phyloP scores from a whole-genome alignment of 805 yeast species.

The Metschnikowia henanensis region DNA sequence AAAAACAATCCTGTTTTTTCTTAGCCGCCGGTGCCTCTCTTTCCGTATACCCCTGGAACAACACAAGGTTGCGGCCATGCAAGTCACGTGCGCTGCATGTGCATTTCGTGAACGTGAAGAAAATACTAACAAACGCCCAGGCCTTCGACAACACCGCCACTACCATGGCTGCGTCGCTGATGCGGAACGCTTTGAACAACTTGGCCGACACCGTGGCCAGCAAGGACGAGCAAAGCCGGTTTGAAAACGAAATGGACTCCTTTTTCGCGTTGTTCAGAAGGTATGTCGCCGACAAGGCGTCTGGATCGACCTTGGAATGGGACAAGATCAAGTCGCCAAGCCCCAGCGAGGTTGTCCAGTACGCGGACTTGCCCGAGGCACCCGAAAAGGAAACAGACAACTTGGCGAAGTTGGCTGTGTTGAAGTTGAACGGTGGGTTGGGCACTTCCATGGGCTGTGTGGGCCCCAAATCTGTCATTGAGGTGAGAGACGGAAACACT shows the following conservation, averaged over 20 bases:
- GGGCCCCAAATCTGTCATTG: conserved; percentile 97
- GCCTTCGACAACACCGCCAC: conserved; percentile 96
- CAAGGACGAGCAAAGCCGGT: conserved; percentile 48
- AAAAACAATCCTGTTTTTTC: no score
- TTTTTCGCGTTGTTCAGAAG: conserved; percentile 93
- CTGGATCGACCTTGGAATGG: conserved; percentile 87
- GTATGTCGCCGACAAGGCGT: conserved; percentile 85
- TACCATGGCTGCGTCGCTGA: conserved; percentile 94
- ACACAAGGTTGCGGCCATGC: no score
- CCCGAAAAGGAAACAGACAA: conserved; percentile 35
- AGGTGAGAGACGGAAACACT: conserved; percentile 98
- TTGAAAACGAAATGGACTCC: conserved; percentile 92
- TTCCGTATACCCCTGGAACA: no score
- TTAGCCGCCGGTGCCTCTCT: background rate
- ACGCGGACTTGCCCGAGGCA: conserved; percentile 45
- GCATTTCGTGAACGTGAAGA: no score
- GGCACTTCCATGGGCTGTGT: conserved; percentile 99
- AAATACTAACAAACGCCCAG: conserved; percentile 29
- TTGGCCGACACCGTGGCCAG: conserved; percentile 79
- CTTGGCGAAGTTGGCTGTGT: conserved; percentile 85
- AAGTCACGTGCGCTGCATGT: no score
- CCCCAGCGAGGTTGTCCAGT: conserved; percentile 85
- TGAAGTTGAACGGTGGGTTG: conserved; percentile 96
- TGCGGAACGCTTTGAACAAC: conserved; percentile 93
- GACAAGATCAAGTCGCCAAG: conserved; percentile 92